Evolutionary conservation across 1,139 yeast species (phyloP).

Genomic region (Pichia terricola): DNA sequence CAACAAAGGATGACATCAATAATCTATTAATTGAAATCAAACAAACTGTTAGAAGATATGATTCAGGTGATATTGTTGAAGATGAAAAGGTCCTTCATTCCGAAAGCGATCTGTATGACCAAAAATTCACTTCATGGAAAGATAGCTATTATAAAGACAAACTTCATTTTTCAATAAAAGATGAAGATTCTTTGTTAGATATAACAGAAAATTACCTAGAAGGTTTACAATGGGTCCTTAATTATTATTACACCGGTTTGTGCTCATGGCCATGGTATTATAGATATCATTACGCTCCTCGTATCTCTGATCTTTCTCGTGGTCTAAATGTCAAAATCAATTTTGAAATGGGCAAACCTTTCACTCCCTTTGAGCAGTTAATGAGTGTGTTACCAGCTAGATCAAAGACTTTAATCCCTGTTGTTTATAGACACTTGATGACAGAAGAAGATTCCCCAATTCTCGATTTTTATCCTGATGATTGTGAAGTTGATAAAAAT

Average conservation of each 20-base stretch:
- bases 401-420: constrained; percentile 73
- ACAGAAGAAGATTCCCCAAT: constrained; percentile 85
- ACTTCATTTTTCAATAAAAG: constrained; percentile 55
- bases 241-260: constrained; percentile 80
- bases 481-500: constrained; percentile 82
- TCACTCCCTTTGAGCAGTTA: constrained; percentile 88
- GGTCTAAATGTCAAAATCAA: constrained; percentile 57
- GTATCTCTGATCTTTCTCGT: constrained; percentile 72
- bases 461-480: constrained; percentile 80
- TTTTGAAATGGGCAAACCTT: constrained; percentile 69
- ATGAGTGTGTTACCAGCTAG: constrained; percentile 98
- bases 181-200: constrained; percentile 45
- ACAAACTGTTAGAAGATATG: constrained; percentile 51
- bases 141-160: constrained; percentile 72
- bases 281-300: constrained; percentile 82
- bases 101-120: constrained; percentile 57
- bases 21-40: constrained; percentile 38
- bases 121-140: constrained; percentile 76
- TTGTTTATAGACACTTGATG: constrained; percentile 72
- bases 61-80: constrained; percentile 56
- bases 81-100: constrained; percentile 53
- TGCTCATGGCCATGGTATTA: constrained; percentile 95
- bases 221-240: constrained; percentile 93
- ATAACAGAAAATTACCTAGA: constrained; percentile 80
- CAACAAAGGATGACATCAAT: constrained; percentile 52